Conservation (phyloP, 1,284 basidiomycete species). For the Lignosus rhinocerotis region DNA sequence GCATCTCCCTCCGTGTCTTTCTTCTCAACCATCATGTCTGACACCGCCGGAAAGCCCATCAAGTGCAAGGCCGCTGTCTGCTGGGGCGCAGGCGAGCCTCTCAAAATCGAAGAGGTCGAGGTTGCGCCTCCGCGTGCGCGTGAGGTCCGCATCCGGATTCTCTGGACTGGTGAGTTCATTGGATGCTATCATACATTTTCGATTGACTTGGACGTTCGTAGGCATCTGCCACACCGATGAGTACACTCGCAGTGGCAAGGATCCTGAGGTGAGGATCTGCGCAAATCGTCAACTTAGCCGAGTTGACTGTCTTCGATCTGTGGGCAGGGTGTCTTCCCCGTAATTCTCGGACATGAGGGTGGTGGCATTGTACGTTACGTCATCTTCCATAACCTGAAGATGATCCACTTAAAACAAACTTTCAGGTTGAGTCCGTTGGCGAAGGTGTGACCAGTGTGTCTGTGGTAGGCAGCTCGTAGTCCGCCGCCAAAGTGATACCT, state of each 20-base stretch:
- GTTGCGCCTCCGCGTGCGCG: slow-evolving; percentile 88
- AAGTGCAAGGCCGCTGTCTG: slow-evolving; percentile 95
- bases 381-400: neutral
- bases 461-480: slow-evolving; percentile 41
- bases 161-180: slow-evolving; percentile 73
- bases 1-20: slow-evolving; percentile 9
- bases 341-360: slow-evolving; percentile 92
- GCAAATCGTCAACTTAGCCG: slow-evolving; percentile 14
- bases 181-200: neutral
- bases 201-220: slow-evolving; percentile 19
- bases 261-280: slow-evolving; percentile 72
- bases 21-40: slow-evolving; percentile 49
- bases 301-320: slow-evolving; percentile 17
- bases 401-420: neutral
- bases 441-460: slow-evolving; percentile 89
- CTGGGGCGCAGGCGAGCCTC: slow-evolving; percentile 90
- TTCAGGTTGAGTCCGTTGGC: slow-evolving; percentile 90
- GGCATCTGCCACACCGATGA: slow-evolving; percentile 99
- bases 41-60: slow-evolving; percentile 75
- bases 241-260: slow-evolving; percentile 95
- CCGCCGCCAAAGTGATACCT: neutral
- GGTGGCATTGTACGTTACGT: slow-evolving; percentile 69
- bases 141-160: slow-evolving; percentile 93
- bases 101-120: slow-evolving; percentile 90
- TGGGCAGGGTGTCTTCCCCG: slow-evolving; percentile 84